A percentile compares a stretch with the other conserved stretches of the same genome.
These are phyloP conservation scores for Phytopythium ostracodes DNA, from an alignment of 352 stramenopile species.

Conservation along the genomic window DNA sequence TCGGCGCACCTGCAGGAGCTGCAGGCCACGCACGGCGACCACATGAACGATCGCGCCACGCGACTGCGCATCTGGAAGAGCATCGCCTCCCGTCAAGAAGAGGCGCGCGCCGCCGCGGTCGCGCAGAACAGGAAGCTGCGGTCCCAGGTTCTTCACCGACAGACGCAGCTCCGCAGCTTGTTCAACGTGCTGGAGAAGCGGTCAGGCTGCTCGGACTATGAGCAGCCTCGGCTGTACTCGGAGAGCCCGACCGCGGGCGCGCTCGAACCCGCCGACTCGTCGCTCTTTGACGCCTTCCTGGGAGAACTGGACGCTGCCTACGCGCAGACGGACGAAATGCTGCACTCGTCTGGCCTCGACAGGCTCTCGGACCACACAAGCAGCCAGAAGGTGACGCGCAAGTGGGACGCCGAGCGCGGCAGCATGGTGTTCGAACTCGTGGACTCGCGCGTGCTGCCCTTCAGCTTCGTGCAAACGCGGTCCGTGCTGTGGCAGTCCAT, in stretches of 20 bases:
- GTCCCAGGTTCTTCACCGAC: not conserved
- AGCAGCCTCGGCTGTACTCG: not conserved
- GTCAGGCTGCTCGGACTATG: not conserved
- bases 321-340: constrained; percentile 10
- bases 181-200: not conserved
- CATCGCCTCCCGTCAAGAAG: constrained; percentile 2
- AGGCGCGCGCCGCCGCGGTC: constrained; percentile 1
- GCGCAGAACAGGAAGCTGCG: constrained; percentile 7
- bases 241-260: not conserved
- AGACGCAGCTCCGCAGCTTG: constrained; percentile 4
- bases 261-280: constrained; percentile 6
- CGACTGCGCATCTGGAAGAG: constrained; percentile 8
- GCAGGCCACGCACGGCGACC: not conserved
- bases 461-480: constrained; percentile 16
- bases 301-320: constrained; percentile 22
- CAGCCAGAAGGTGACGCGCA: constrained; percentile 7
- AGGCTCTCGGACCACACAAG: not conserved
- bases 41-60: not conserved
- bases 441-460: constrained; percentile 11
- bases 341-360: constrained; percentile 9
- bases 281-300: constrained; percentile 24
- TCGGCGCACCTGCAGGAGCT: constrained; percentile 6
- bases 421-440: constrained; percentile 6
- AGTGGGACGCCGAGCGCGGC: constrained; percentile 12
- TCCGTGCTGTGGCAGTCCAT: constrained; percentile 13